Conservation (phyloP, 2,329 filamentous ascomycete species). For the Claviceps spartinae region DNA sequence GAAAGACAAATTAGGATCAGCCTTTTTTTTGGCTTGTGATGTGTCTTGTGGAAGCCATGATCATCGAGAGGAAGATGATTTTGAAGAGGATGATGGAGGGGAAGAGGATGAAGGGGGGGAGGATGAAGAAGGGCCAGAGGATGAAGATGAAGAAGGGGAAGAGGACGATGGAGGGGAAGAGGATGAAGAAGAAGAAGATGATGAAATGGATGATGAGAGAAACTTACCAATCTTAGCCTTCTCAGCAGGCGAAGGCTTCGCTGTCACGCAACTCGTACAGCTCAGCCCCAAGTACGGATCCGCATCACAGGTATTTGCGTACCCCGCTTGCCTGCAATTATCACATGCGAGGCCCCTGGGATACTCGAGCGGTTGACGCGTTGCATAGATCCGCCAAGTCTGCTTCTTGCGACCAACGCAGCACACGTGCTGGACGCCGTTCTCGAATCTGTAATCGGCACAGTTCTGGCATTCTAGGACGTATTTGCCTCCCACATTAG, state of each 20-base stretch:
- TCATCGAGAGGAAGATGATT: no score
- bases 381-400: constrained; percentile 9
- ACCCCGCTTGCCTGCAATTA: constrained; percentile 4
- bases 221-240: constrained; percentile 1
- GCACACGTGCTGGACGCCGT: constrained; percentile 6
- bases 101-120: no score
- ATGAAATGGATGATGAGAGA: not conserved
- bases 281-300: constrained; percentile 10
- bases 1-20: no score
- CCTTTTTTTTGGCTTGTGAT: no score
- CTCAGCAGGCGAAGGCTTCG: constrained; percentile 3
- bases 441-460: constrained; percentile 10
- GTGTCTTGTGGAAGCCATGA: no score
- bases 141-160: no score
- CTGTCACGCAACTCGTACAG: constrained; percentile 10
- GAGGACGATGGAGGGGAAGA: no score
- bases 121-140: not conserved
- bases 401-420: not conserved
- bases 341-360: constrained; percentile 6
- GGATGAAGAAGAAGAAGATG: not conserved
- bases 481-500: constrained; percentile 1
- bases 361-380: constrained; percentile 7
- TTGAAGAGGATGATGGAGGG: no score
- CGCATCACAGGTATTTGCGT: constrained; percentile 10
- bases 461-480: constrained; percentile 15